Evolutionary conservation across 306 rosid genomes (phyloP).

Genomic region (Datisca glomerata): DNA sequence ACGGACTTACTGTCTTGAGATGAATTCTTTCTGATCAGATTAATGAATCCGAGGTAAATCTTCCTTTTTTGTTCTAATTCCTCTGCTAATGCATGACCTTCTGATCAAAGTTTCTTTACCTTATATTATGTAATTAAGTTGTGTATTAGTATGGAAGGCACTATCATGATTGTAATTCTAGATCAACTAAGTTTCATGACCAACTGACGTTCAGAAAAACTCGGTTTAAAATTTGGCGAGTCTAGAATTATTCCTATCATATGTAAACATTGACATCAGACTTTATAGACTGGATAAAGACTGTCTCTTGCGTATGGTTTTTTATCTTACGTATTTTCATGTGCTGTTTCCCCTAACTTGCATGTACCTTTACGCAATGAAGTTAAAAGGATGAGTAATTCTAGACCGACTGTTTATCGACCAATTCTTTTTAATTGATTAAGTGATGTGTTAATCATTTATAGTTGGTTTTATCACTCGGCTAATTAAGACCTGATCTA

Average conservation of each 20-base stretch:
- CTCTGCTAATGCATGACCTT: too few species aligned
- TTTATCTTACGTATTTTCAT: neutral
- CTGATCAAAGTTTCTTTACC: neutral
- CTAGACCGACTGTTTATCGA: too few species aligned
- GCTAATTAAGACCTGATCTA: too few species aligned
- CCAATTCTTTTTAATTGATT: too few species aligned
- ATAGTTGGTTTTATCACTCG: too few species aligned
- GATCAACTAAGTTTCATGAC: neutral
- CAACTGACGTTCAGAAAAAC: neutral
- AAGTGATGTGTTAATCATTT: too few species aligned
- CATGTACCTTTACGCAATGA: neutral
- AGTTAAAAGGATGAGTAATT: neutral
- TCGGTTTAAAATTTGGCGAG: neutral
- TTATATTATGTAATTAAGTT: neutral
- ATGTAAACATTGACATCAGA: neutral
- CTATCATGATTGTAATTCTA: neutral
- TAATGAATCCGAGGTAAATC: conserved; percentile 25
- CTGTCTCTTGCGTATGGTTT: neutral
- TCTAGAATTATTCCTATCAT: neutral
- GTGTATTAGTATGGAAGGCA: neutral
- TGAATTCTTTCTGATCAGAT: conserved; percentile 76
- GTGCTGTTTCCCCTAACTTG: neutral
- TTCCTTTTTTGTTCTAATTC: too few species aligned
- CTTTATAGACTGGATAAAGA: too few species aligned
- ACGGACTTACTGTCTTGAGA: conserved; percentile 95